Evolutionary conservation across 2,329 filamentous ascomycete genomes (phyloP), one percentile per base, ranked within the genome.

Genomic region (Aspergillus proliferans): DNA sequence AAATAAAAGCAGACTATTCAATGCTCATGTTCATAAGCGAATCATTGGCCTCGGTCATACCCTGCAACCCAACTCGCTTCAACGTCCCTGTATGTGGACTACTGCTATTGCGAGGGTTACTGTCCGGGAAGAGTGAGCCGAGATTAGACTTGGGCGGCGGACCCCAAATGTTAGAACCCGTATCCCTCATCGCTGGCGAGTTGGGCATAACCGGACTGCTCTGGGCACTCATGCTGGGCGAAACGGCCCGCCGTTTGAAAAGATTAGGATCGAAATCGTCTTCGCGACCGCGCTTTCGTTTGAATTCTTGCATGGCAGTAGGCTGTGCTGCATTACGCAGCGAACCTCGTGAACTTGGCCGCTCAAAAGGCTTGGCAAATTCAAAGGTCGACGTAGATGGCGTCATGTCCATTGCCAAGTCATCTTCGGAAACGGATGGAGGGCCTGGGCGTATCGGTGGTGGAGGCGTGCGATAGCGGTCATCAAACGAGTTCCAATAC

Each of bases 1-100:
- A 15, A 34, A 34, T 34, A 34, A 36, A 36, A 36, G 15, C 14
- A 36, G 8, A 39, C 71, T 73, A 95, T 68, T 96, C 91, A 62
- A 96, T 95, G 68, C 88, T 95, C 87, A 97, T 93, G 61, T 92
- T 90, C 86, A 95, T 95, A 56, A 96, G 77, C 1, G 90, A 88
- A 67, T 96, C 92, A 65, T 89, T 89, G n/a, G 92, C 92, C 69
- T 96, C 92, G 15, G 82, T 86, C 91, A 97, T 96, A 1, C 91
- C 89, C 70, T 96, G 91, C 58, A 94, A 79, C 7, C 89, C 89
- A 12, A 95, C 77, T 30, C 88, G 54, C 76, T 85, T 79, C 26
- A 68, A 42, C 21, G 59, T 55, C n/a, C 63, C 62, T 8, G 62
- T 50, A 49, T 68, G 53, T 58, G 78, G 80, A 58, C 77, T 73